A percentile compares a stretch with the other conserved stretches of the same genome.
These are phyloP conservation scores for Pythium aphanidermatum DNA, from an alignment of 352 stramenopile genomes.

Conservation along the genomic window DNA sequence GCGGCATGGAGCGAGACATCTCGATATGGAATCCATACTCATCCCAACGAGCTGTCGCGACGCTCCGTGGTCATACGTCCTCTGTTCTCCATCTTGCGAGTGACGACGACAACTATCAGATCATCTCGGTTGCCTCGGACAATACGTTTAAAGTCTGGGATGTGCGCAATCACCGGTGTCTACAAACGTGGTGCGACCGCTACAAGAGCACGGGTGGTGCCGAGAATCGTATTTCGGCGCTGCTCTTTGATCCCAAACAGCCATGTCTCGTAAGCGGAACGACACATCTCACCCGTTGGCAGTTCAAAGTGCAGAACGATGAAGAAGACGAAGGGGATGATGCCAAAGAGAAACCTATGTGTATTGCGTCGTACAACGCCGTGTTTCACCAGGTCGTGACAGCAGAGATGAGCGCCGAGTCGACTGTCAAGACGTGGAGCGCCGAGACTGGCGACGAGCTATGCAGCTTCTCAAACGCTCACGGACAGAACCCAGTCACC, in stretches of 20 bases:
- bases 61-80: conserved; percentile 63
- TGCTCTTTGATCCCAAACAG: conserved; percentile 62
- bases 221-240: conserved; percentile 59
- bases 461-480: conserved; percentile 67
- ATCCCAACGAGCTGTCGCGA: conserved; percentile 68
- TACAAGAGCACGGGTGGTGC: conserved; percentile 44
- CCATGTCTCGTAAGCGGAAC: conserved; percentile 62
- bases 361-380: conserved; percentile 65
- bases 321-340: conserved; percentile 38
- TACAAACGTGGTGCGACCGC: conserved; percentile 70
- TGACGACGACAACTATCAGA: conserved; percentile 81
- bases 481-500: conserved; percentile 64
- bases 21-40: conserved; percentile 89
- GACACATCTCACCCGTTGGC: conserved; percentile 63
- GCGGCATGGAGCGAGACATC: conserved; percentile 81
- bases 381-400: conserved; percentile 84
- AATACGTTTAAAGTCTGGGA: conserved; percentile 86
- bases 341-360: conserved; percentile 38
- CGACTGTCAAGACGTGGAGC: conserved; percentile 79
- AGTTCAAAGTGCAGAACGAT: conserved; percentile 41
- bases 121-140: conserved; percentile 75
- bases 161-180: conserved; percentile 69
- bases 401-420: conserved; percentile 64
- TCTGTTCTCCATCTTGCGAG: conserved; percentile 70
- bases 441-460: conserved; percentile 81